These are phyloP conservation scores for Paraconiothyrium brasiliense DNA, from an alignment of 2,329 filamentous ascomycete genomes.

Conservation along the genomic window DNA sequence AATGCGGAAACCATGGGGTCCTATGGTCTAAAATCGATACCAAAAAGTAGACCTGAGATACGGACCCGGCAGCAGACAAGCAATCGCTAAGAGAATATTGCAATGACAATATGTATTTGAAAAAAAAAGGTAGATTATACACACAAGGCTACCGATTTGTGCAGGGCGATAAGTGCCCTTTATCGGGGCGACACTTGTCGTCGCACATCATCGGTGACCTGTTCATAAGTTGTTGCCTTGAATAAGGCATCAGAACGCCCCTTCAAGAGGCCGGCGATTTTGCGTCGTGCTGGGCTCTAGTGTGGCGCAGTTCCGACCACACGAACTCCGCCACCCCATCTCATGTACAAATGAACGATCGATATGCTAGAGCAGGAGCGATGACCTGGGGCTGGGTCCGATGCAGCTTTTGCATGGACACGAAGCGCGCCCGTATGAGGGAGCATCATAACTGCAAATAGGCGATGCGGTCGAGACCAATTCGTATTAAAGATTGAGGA, in stretches of 20 bases:
- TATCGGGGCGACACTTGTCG: neutral
- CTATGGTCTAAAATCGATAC: neutral
- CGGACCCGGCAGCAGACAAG: neutral
- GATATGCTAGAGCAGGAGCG: neutral
- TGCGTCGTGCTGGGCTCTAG: neutral
- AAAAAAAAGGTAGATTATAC: neutral
- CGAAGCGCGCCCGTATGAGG: neutral
- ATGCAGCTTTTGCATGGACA: neutral
- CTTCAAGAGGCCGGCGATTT: neutral
- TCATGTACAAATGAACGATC: neutral
- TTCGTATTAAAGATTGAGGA: neutral
- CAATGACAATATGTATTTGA: neutral
- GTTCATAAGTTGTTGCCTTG: slow-evolving; percentile 7
- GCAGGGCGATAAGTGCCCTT: neutral
- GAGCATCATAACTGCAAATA: neutral
- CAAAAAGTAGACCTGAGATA: neutral
- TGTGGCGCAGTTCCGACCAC: slow-evolving; percentile 6
- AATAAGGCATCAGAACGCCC: slow-evolving; percentile 2
- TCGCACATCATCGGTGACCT: neutral
- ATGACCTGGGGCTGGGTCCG: neutral
- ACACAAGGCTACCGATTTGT: neutral
- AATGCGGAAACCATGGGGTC: neutral
- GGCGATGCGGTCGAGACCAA: neutral
- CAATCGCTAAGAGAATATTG: neutral
- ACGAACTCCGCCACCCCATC: slow-evolving; percentile 4